These are phyloP conservation scores for Hypoxylon lienhwacheense DNA, from an alignment of 495 filamentous ascomycete genomes.

Conservation along the genomic window DNA sequence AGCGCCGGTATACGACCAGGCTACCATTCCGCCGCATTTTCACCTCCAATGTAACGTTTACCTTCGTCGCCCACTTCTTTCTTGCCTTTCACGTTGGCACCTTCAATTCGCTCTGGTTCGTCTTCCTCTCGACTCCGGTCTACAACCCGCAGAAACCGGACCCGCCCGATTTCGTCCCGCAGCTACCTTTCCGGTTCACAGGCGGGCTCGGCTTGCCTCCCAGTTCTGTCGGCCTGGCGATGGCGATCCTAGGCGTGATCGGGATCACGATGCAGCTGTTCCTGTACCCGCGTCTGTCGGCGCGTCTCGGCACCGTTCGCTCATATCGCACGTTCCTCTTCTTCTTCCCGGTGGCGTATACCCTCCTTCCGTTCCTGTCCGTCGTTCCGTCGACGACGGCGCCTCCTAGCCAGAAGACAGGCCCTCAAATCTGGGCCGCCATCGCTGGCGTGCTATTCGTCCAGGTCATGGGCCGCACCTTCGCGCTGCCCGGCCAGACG, in stretches of 20 bases:
- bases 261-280: conserved; percentile 77
- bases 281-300: conserved; percentile 70
- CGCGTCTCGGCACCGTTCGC: conserved; percentile 66
- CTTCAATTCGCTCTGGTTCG: conserved; percentile 82
- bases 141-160: conserved; percentile 52
- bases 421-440: conserved; percentile 65
- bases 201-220: conserved; percentile 79
- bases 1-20: conserved; percentile 41
- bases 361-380: conserved; percentile 70
- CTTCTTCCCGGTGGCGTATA: conserved; percentile 75
- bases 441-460: conserved; percentile 69
- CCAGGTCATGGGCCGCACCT: conserved; percentile 78
- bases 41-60: conserved; percentile 70
- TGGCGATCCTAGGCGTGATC: conserved; percentile 74
- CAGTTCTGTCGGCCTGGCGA: conserved; percentile 71
- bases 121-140: conserved; percentile 81
- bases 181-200: conserved; percentile 71
- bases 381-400: conserved; percentile 63
- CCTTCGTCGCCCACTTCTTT: conserved; percentile 67
- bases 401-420: conserved; percentile 66
- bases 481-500: conserved; percentile 73
- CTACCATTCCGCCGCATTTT: conserved; percentile 77
- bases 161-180: conserved; percentile 39
- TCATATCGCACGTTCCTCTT: conserved; percentile 69
- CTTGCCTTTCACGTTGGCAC: conserved; percentile 78